Conservation (phyloP, 2,329 filamentous ascomycete species). For the Xylaria sp. region DNA sequence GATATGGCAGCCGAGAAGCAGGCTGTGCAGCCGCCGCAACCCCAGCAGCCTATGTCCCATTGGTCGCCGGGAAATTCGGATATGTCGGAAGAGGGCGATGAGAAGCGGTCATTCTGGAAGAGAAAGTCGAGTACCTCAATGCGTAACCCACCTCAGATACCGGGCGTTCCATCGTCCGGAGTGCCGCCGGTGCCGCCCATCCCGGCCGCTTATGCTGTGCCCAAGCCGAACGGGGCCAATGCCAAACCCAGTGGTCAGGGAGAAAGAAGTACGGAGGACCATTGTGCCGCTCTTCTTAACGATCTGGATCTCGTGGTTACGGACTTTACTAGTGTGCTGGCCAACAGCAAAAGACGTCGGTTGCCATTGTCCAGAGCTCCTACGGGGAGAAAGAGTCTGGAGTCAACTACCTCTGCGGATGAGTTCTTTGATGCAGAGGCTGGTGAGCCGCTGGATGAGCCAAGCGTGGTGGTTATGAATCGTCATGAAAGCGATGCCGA, state of each 20-base stretch:
- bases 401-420: conserved; percentile 70
- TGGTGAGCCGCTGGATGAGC: conserved; percentile 48
- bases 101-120: conserved; percentile 84
- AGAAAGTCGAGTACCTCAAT: conserved; percentile 64
- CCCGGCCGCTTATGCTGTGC: conserved; percentile 33
- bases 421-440: conserved; percentile 94
- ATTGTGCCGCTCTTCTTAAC: conserved; percentile 74
- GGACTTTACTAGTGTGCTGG: conserved; percentile 74
- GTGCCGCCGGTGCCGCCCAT: conserved; percentile 35
- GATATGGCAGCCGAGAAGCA: conserved; percentile 66
- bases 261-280: conserved; percentile 68
- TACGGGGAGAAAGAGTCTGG: conserved; percentile 60
- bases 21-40: conserved; percentile 23
- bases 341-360: conserved; percentile 73
- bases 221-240: conserved; percentile 30
- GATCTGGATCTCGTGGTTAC: conserved; percentile 79
- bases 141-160: conserved; percentile 37
- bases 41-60: conserved; percentile 34
- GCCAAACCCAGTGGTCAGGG: conserved; percentile 39
- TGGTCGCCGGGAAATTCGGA: conserved; percentile 39
- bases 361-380: conserved; percentile 49
- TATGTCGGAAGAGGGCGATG: conserved; percentile 47
- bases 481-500: conserved; percentile 67
- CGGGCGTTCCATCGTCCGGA: conserved; percentile 36
- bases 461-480: conserved; percentile 68